Percentiles rank a stretch among this genome's conserved stretches.
These are phyloP conservation scores for Cinchona pubescens DNA, from an alignment of 257 asterid species.

Conservation along the genomic window DNA sequence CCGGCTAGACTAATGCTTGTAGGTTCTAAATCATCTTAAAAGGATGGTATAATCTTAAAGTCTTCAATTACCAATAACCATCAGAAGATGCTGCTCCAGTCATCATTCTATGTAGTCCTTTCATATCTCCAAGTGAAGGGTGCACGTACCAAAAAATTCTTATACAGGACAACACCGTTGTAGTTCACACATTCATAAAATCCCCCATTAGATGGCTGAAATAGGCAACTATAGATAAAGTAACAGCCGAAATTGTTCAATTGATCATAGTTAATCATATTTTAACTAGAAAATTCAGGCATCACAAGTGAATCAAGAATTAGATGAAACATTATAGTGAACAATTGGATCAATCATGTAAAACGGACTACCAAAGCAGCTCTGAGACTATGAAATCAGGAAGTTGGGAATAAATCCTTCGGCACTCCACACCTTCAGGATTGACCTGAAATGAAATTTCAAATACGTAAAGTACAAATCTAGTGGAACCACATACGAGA, in stretches of 20 bases:
- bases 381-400: slow-evolving; percentile 63
- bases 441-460: slow-evolving; percentile 45
- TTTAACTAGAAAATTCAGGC: slow-evolving; percentile 4
- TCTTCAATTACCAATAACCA: neutral
- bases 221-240: neutral
- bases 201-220: neutral
- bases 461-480: slow-evolving; percentile 11
- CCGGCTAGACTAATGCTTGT: neutral
- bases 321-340: neutral
- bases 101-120: neutral
- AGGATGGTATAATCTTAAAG: neutral
- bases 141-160: neutral
- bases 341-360: neutral
- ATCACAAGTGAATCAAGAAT: slow-evolving; percentile 10
- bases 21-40: slow-evolving; percentile 7
- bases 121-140: neutral
- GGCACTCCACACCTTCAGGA: slow-evolving; percentile 73
- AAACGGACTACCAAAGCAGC: slow-evolving; percentile 61
- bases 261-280: neutral
- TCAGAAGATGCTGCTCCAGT: neutral
- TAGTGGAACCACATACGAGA: neutral
- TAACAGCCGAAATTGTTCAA: neutral
- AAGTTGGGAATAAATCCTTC: slow-evolving; percentile 45
- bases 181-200: neutral
- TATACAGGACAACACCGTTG: neutral